Conservation (phyloP, 768 basidiomycete genomes). For the Pseudohyphozyma bogoriensis region DNA sequence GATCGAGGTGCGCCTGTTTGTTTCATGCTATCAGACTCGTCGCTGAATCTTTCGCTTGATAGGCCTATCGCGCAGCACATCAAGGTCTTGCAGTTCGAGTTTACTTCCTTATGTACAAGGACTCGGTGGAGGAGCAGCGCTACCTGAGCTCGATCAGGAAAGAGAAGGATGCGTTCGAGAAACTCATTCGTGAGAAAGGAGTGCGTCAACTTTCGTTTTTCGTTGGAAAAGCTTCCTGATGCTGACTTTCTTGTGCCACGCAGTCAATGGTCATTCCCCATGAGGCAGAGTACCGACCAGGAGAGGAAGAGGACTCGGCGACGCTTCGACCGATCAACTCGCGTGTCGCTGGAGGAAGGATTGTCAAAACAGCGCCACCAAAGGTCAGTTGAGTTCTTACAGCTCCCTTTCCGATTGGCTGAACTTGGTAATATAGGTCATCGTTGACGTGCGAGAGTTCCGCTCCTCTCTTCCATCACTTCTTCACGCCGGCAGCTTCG, state of each 20-base stretch:
- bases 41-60: neutral
- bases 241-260: neutral
- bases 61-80: constrained; percentile 80
- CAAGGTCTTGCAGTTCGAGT: constrained; percentile 74
- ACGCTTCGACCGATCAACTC: constrained; percentile 71
- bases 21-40: neutral
- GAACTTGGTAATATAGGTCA: constrained; percentile 49
- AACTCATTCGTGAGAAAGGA: constrained; percentile 80
- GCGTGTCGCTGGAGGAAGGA: constrained; percentile 69
- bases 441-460: constrained; percentile 96
- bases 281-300: constrained; percentile 37
- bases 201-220: constrained; percentile 44
- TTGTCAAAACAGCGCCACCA: constrained; percentile 53
- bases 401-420: neutral
- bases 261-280: constrained; percentile 87
- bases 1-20: constrained; percentile 56
- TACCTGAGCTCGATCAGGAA: constrained; percentile 77
- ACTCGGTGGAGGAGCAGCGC: constrained; percentile 89
- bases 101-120: constrained; percentile 90
- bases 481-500: constrained; percentile 66
- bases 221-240: neutral
- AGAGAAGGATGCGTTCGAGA: constrained; percentile 90
- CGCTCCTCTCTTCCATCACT: constrained; percentile 82
- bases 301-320: constrained; percentile 41
- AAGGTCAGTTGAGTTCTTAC: constrained; percentile 35